phyloP scores from a whole-genome alignment of 805 yeast species.

The Saccharomycodes ludwigii region DNA sequence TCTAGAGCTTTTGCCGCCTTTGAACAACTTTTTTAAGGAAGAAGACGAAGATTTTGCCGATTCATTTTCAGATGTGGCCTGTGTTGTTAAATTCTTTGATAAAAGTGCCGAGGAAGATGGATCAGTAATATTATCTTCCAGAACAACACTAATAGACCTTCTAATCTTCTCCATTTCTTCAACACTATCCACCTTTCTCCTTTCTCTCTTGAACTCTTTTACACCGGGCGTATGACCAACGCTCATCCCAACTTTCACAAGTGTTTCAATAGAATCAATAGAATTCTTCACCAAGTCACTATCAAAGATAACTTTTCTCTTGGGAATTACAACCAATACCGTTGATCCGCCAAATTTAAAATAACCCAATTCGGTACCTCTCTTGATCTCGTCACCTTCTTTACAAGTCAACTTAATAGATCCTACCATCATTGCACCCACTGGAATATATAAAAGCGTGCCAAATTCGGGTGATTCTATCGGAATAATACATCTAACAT shows the following conservation, averaged over 20 bases:
- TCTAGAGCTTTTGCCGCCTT: too few species aligned
- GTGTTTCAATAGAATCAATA: conserved; percentile 57
- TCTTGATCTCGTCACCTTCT: conserved; percentile 41
- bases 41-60: too few species aligned
- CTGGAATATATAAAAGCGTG: conserved; percentile 59
- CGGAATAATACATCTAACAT: conserved; percentile 67
- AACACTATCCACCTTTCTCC: conserved; percentile 21
- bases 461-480: conserved; percentile 73
- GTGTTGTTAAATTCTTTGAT: too few species aligned
- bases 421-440: conserved; percentile 99
- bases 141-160: conserved; percentile 18
- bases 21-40: too few species aligned
- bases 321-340: conserved; percentile 51
- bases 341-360: conserved; percentile 97
- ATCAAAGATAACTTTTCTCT: conserved; percentile 45
- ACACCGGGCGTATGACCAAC: conserved; percentile 58
- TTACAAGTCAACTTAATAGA: conserved; percentile 62
- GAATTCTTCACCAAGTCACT: conserved; percentile 64
- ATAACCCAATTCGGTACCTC: conserved; percentile 84
- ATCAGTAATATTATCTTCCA: too few species aligned
- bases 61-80: too few species aligned
- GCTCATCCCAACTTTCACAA: conserved; percentile 83
- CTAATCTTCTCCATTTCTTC: conserved; percentile 18
- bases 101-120: too few species aligned
- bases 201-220: conserved; percentile 37